Evolutionary conservation across 2,329 filamentous ascomycete genomes (phyloP).

Genomic region (Calonectria hongkongensis): DNA sequence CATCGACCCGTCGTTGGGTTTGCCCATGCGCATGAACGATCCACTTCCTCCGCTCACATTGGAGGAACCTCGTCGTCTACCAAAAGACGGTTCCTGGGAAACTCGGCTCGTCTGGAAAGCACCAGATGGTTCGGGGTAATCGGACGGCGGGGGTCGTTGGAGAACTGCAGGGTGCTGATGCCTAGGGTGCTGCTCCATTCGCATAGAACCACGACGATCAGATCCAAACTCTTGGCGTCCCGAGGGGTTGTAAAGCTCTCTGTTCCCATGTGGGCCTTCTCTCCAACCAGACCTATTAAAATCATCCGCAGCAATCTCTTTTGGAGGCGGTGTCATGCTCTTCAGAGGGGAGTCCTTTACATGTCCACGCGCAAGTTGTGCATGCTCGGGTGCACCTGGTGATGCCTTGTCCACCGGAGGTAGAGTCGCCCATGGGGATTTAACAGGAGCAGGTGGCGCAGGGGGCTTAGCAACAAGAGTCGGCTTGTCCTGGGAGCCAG

Average conservation of each 20-base stretch:
- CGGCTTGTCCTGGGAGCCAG: constrained; percentile 79
- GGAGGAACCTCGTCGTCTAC: constrained; percentile 88
- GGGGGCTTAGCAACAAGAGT: constrained; percentile 84
- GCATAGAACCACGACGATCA: constrained; percentile 83
- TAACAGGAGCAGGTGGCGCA: constrained; percentile 80
- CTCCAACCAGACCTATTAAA: constrained; percentile 90
- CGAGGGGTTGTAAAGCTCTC: constrained; percentile 96
- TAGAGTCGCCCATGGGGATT: constrained; percentile 93
- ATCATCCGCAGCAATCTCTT: constrained; percentile 95
- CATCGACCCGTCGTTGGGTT: constrained; percentile 64
- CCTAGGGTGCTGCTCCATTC: constrained; percentile 79
- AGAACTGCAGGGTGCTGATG: constrained; percentile 84
- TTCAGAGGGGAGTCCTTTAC: constrained; percentile 76
- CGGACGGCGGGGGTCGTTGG: constrained; percentile 80
- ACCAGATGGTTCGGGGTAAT: constrained; percentile 86
- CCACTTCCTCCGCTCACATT: constrained; percentile 93
- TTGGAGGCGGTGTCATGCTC: constrained; percentile 71
- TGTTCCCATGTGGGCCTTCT: constrained; percentile 79
- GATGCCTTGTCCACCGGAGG: constrained; percentile 90
- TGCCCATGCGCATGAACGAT: constrained; percentile 74
- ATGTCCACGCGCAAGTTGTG: constrained; percentile 67
- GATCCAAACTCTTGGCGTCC: constrained; percentile 92
- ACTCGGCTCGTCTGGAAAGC: constrained; percentile 88
- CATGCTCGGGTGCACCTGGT: constrained; percentile 75
- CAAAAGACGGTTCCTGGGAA: constrained; percentile 80